These are phyloP conservation scores for Biscutella auriculata DNA, from an alignment of 441 rosid species.

Conservation along the genomic window DNA sequence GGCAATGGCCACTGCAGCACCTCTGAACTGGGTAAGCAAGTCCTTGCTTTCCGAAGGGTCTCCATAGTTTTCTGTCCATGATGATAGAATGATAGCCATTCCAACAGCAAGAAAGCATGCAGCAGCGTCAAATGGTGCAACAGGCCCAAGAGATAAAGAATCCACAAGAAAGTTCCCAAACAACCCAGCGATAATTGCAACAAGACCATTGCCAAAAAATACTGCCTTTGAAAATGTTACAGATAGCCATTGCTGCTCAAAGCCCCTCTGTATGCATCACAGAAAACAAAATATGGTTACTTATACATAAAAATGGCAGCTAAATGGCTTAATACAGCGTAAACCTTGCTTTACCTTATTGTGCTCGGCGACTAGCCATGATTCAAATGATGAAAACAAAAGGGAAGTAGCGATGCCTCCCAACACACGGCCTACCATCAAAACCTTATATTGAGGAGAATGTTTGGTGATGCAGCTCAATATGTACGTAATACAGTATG, in stretches of 20 bases:
- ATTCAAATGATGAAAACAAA: constrained; percentile 86
- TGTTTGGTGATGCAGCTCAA: constrained; percentile 94
- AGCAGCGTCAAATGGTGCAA: constrained; percentile 97
- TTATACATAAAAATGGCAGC: neutral
- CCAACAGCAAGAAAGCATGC: constrained; percentile 93
- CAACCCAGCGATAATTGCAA: constrained; percentile 84
- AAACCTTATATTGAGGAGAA: constrained; percentile 81
- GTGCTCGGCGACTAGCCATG: constrained; percentile 99
- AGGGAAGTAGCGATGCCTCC: constrained; percentile 98
- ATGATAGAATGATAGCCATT: constrained; percentile 77
- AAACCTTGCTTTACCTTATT: constrained; percentile 48
- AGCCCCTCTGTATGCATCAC: constrained; percentile 61
- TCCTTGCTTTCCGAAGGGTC: constrained; percentile 88
- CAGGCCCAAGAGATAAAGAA: constrained; percentile 75
- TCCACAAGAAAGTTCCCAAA: constrained; percentile 87
- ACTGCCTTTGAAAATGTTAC: constrained; percentile 92
- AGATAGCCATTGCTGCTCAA: constrained; percentile 92
- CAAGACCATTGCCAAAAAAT: constrained; percentile 94
- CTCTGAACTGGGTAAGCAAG: constrained; percentile 82
- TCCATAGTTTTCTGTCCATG: constrained; percentile 92
- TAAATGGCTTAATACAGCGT: neutral
- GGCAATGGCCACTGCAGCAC: constrained; percentile 92
- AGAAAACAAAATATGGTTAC: neutral
- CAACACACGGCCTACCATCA: constrained; percentile 90
- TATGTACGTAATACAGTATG: constrained; percentile 80